Evolutionary conservation across 148 eudicot genomes (phyloP).

Genomic region (Fagopyrum esculentum): DNA sequence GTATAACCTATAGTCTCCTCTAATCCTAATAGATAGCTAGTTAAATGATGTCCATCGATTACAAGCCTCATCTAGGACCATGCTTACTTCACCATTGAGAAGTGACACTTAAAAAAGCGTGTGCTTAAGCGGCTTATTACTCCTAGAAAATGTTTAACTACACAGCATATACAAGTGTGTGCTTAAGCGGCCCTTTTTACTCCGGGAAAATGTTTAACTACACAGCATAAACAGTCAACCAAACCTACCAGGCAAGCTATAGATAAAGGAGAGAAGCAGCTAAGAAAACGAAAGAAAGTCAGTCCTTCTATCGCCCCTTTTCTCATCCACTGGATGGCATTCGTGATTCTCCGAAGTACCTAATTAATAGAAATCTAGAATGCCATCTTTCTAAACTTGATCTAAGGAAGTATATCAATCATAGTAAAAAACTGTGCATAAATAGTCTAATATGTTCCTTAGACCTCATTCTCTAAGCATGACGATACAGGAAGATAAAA

Average conservation of each 20-base stretch:
- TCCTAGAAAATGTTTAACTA: neutral
- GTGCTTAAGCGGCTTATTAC: no score
- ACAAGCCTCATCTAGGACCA: neutral
- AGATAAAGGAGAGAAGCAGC: neutral
- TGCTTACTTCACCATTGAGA: neutral
- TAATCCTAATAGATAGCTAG: neutral
- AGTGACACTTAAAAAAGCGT: no score
- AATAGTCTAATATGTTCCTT: neutral
- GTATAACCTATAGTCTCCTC: neutral
- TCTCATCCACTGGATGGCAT: neutral
- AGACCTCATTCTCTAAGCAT: neutral
- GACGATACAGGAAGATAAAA: neutral
- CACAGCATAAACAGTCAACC: neutral
- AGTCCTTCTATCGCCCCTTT: no score
- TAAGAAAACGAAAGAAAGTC: no score
- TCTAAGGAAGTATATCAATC: neutral
- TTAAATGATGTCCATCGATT: neutral
- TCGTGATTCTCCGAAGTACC: neutral
- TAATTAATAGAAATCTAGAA: neutral
- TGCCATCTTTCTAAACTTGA: neutral
- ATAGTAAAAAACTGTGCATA: neutral
- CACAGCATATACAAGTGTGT: neutral
- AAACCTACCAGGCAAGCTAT: neutral
- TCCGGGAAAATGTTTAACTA: neutral
- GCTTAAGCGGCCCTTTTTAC: no score